These are phyloP conservation scores for Septoria linicola DNA, from an alignment of 2,329 filamentous ascomycete species.

Conservation along the genomic window DNA sequence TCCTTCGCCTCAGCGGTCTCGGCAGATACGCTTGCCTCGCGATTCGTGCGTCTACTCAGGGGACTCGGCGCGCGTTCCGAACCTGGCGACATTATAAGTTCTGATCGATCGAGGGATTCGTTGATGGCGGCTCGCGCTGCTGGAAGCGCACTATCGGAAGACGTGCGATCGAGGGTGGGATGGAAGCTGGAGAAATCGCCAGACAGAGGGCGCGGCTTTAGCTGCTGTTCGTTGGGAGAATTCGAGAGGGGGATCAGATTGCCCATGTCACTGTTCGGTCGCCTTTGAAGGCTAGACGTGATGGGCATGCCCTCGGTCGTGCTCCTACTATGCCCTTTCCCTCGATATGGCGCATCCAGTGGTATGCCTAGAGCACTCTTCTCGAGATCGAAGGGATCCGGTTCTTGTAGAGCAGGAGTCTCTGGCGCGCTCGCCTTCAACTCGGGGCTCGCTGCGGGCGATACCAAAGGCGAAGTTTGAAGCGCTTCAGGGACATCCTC, in stretches of 20 bases:
- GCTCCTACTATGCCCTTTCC: constrained; percentile 29
- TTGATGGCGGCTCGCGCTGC: constrained; percentile 43
- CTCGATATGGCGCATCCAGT: constrained; percentile 6
- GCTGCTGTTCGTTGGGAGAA: constrained; percentile 19
- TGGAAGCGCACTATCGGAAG: constrained; percentile 56
- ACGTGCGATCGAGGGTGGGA: constrained; percentile 45
- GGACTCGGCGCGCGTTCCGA: constrained; percentile 28
- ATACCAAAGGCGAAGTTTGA: constrained; percentile 91
- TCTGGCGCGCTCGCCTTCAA: constrained; percentile 52
- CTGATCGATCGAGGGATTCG: constrained; percentile 34
- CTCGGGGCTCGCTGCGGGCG: constrained; percentile 79
- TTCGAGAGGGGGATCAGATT: constrained; percentile 34
- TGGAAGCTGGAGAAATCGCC: constrained; percentile 25
- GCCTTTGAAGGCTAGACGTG: constrained; percentile 23
- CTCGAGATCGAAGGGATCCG: constrained; percentile 68
- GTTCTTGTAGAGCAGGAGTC: constrained; percentile 59
- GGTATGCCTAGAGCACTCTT: constrained; percentile 22
- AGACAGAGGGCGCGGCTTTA: constrained; percentile 21
- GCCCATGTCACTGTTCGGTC: constrained; percentile 51
- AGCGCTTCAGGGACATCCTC: constrained; percentile 88
- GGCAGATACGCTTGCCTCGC: constrained; percentile 65
- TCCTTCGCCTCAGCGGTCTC: constrained; percentile 73
- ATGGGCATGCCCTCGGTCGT: constrained; percentile 32
- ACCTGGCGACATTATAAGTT: constrained; percentile 22
- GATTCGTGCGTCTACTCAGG: constrained; percentile 16